phyloP scores from a whole-genome alignment of 1,284 basidiomycete genomes.

The Tylopilus sp. region DNA sequence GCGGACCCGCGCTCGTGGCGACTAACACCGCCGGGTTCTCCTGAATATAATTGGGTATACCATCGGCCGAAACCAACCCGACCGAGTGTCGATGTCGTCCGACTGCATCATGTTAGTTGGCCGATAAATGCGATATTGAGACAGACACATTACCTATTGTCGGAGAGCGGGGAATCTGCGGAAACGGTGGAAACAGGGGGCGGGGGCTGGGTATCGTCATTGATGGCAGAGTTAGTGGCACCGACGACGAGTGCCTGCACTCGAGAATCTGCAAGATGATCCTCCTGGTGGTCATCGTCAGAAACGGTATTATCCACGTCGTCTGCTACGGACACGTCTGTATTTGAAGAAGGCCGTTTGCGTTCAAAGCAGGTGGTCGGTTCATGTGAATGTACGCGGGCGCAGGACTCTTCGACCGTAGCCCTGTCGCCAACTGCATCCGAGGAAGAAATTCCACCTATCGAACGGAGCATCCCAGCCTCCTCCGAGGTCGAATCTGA shows the following conservation, averaged over 20 bases:
- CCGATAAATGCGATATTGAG: background rate
- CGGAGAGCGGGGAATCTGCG: constrained; percentile 19
- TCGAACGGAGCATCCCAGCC: constrained; percentile 24
- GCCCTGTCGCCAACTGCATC: background rate
- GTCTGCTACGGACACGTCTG: background rate
- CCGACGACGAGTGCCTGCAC: constrained; percentile 2
- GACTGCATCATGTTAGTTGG: constrained; percentile 12
- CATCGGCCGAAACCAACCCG: constrained; percentile 44
- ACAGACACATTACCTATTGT: constrained; percentile 27
- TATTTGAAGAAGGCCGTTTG: constrained; percentile 6
- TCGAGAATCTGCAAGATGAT: background rate
- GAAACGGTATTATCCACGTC: constrained; percentile 9
- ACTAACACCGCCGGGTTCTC: constrained; percentile 46
- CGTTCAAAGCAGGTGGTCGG: constrained; percentile 22
- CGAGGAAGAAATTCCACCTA: background rate
- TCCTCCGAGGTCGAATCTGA: constrained; percentile 13
- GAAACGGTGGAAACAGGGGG: constrained; percentile 23
- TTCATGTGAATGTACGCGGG: background rate
- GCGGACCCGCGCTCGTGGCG: constrained; percentile 41
- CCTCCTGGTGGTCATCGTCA: constrained; percentile 1
- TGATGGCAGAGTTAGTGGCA: constrained; percentile 1
- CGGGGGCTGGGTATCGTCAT: constrained; percentile 12
- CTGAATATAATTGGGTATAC: constrained; percentile 42
- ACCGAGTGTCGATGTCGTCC: constrained; percentile 32
- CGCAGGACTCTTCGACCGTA: background rate